Evolutionary conservation across 257 asterid species (phyloP), one percentile per base, ranked within the genome.

Genomic region (Henckelia pumila): DNA sequence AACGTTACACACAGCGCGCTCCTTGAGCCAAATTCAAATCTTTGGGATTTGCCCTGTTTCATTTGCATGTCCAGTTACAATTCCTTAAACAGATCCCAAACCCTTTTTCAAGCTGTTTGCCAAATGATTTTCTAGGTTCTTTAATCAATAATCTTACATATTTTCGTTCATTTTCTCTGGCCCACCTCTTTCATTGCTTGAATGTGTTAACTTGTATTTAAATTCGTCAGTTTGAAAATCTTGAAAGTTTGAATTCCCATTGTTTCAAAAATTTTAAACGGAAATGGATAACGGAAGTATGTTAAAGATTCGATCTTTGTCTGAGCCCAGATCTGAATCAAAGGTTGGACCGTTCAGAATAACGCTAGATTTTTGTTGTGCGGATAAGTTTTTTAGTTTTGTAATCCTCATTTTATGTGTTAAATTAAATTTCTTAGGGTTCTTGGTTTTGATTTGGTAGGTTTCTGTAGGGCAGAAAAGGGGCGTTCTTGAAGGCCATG

Each of bases 301-400:
- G 68, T 57, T 22, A 28, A 69, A 64, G 72, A 56, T 30, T 49
- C 67, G 8, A 61, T 61, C 64, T 62, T 40, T 50, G 14, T 63
- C 50, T 20, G 77, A 56, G 69, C 60, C 57, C 72, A 75, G 83
- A 78, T 83, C 88, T 73, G 83, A 70, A 56, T 24, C 79, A 61
- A 77, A 79, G 79, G 85, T 83, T 37, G 22, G 71, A 63, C 25
- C 23, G 56, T 66, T 75, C 33, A 26, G 4, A 55, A 20, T 33
- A 30, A 10, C 8, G 7, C 5, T 56, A 24, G 28, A 26, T 35
- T 47, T 47, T 47, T 71, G 11, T 26, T 7, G 24, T 35, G n/a
- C 25, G 2, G 17, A 10, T 47, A 71, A 23, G 37, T 7, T 66
- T 44, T 44, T 50, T 57, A 24, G 20, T 63, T 30, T 6, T 17